phyloP scores from a whole-genome alignment of 805 yeast species.

The Starmera pachycereana region DNA sequence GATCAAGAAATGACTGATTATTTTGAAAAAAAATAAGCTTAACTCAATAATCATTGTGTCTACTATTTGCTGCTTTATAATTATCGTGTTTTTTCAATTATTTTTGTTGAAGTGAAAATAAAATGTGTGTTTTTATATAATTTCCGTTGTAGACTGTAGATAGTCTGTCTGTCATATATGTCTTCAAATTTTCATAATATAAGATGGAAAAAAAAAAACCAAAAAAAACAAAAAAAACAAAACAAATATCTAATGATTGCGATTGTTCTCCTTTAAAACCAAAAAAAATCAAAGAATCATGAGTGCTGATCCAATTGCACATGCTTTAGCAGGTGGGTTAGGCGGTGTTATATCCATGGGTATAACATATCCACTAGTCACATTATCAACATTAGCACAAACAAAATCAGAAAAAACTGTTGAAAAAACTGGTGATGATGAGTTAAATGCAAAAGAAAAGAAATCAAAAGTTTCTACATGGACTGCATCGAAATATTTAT shows the following conservation, averaged over 20 bases:
- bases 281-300: too few species aligned
- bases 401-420: constrained; percentile 31
- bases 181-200: too few species aligned
- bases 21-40: constrained; percentile 40
- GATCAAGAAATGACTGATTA: constrained; percentile 98
- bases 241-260: too few species aligned
- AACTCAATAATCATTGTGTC: too few species aligned
- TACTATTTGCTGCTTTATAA: too few species aligned
- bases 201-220: too few species aligned
- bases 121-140: too few species aligned
- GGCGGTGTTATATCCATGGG: constrained; percentile 86
- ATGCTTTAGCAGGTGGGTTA: constrained; percentile 91
- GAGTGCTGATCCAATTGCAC: constrained; percentile 36
- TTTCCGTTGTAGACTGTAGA: too few species aligned
- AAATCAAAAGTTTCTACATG: constrained; percentile 16
- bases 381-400: constrained; percentile 82
- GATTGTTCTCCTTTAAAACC: neutral
- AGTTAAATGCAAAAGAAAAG: constrained; percentile 12
- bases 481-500: constrained; percentile 35
- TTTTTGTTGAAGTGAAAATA: too few species aligned
- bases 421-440: constrained; percentile 12
- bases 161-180: too few species aligned
- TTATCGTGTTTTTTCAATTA: too few species aligned
- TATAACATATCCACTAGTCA: constrained; percentile 82
- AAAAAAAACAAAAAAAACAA: too few species aligned